phyloP scores from a whole-genome alignment of 192 early-diverging fungal species.

The Coemansia sp. region DNA sequence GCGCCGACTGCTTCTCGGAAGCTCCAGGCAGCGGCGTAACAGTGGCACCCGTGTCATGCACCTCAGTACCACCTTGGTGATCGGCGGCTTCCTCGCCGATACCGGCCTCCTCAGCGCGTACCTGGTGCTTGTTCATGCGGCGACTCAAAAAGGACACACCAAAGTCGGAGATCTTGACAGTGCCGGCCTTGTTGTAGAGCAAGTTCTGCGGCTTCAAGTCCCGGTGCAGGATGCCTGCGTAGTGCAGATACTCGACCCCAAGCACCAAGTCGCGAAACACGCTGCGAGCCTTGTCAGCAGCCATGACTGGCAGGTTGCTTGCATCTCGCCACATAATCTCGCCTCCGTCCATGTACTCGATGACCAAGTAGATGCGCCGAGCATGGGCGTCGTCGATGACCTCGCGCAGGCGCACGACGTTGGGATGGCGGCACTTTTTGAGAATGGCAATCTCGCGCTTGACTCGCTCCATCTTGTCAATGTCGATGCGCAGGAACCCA shows the following conservation, averaged over 20 bases:
- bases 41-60: neutral
- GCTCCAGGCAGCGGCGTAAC: neutral
- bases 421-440: slow-evolving; percentile 90
- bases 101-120: slow-evolving; percentile 1
- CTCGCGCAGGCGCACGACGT: slow-evolving; percentile 85
- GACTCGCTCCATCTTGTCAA: slow-evolving; percentile 72
- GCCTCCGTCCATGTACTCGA: slow-evolving; percentile 91
- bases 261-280: slow-evolving; percentile 89
- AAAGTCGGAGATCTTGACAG: slow-evolving; percentile 98
- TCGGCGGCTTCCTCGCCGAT: neutral
- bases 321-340: slow-evolving; percentile 86
- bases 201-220: slow-evolving; percentile 99
- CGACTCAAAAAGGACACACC: slow-evolving; percentile 85
- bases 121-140: slow-evolving; percentile 19
- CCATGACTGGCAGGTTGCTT: slow-evolving; percentile 62
- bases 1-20: neutral
- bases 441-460: slow-evolving; percentile 94
- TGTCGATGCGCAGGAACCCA: slow-evolving; percentile 48
- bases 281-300: slow-evolving; percentile 61
- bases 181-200: slow-evolving; percentile 66
- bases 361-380: slow-evolving; percentile 89
- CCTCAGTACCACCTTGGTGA: neutral
- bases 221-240: slow-evolving; percentile 93
- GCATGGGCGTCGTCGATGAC: slow-evolving; percentile 93
- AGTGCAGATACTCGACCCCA: slow-evolving; percentile 93